Base-by-base conservation (phyloP, 192 early-diverging fungal species). In the Entomortierella lignicola region DNA sequence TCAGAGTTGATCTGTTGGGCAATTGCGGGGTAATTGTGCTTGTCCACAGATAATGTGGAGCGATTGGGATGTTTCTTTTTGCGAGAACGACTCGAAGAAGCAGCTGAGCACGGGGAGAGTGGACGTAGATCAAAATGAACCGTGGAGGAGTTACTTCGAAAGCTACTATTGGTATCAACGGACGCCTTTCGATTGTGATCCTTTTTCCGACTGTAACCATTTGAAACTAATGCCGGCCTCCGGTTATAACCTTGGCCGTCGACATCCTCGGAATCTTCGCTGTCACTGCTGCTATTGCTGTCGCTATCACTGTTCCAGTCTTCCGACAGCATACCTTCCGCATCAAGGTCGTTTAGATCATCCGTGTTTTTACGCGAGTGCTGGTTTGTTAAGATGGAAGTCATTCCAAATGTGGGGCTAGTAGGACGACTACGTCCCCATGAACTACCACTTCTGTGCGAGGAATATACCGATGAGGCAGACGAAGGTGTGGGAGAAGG, bases 291-390 rank as follows among this genome's bases (percentile, higher is more conserved):
- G 43, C 50, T 52, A 17, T 62, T 53, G 10, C 62, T 30, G n/a
- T 75, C 66, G 23, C 66, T 63, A 13, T 56, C 27, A 32, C 41
- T 66, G 3, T 70, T 43, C 75, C 75, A 79, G 18, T 70, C 62
- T 29, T 70, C 67, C 1, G 75, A 70, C 4, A 70, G 31, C 27
- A 79, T 70, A 5, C 66, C 52, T 37, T 79, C 67, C 0, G 74
- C 66, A 15, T 79, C 68, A 27, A 79, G 30, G 26, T 52, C 29
- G 29, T 60, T 34, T 11, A 79, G 60, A 27, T 70, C 61, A 1
- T 65, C 56, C 51, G 66, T n/a, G n/a, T 53, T 20, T 68, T 58
- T 5, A 53, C 27, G 31, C 53, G 32, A 1, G 48, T 18, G 23
- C 15, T 57, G 52, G 20, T 74, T 63, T 8, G 60, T 52, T 11